phyloP scores from a whole-genome alignment of 441 rosid genomes.

The Isatis lusitanica region DNA sequence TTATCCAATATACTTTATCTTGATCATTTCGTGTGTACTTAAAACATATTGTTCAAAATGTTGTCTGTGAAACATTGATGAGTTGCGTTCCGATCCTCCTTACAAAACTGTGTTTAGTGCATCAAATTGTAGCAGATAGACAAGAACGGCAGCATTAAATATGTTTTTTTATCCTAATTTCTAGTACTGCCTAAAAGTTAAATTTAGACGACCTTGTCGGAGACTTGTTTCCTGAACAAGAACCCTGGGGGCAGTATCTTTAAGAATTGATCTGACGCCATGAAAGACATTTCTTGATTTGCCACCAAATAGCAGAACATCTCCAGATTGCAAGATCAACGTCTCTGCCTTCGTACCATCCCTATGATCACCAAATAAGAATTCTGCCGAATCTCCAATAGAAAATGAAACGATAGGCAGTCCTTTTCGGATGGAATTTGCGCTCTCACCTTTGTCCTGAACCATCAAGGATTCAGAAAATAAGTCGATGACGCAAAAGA shows the following conservation, averaged over 20 bases:
- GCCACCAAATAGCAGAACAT: constrained; percentile 79
- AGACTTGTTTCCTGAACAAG: constrained; percentile 50
- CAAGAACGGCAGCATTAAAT: too few relatives aligned
- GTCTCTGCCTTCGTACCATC: constrained; percentile 46
- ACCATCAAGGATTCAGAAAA: too few relatives aligned
- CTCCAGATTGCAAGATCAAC: constrained; percentile 62
- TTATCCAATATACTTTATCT: background rate
- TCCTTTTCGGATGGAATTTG: constrained; percentile 40
- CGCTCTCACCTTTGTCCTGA: too few relatives aligned
- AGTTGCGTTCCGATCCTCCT: too few relatives aligned
- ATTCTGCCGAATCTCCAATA: constrained; percentile 77
- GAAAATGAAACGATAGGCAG: constrained; percentile 83
- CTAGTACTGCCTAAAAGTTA: constrained; percentile 61
- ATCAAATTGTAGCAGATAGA: too few relatives aligned
- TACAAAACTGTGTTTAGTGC: background rate
- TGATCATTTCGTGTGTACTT: background rate
- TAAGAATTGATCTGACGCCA: constrained; percentile 52
- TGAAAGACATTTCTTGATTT: constrained; percentile 72
- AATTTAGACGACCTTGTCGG: constrained; percentile 55
- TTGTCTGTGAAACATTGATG: background rate
- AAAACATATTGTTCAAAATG: background rate
- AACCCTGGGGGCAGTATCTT: constrained; percentile 45
- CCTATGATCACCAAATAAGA: constrained; percentile 54
- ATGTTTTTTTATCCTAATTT: too few relatives aligned
- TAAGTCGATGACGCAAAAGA: too few relatives aligned